These are phyloP conservation scores for Orychophragmus violaceus DNA, from an alignment of 345 rosid species.

Conservation along the genomic window DNA sequence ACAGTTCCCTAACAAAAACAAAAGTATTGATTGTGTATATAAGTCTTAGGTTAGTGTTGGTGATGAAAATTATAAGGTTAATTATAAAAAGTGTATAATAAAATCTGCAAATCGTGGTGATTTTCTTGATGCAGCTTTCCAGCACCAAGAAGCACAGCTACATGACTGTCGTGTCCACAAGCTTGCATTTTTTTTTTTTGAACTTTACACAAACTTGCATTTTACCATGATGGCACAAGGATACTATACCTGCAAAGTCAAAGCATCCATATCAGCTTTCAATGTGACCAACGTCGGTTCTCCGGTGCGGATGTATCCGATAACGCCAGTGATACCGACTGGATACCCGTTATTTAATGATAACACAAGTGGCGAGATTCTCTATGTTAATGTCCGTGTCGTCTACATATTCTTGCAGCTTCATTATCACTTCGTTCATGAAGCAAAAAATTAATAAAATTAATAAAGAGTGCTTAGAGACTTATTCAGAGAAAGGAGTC, in stretches of 20 bases:
- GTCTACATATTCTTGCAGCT: too few species aligned
- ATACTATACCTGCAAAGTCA: constrained; percentile 28
- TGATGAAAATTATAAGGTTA: not conserved
- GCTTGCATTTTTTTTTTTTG: too few species aligned
- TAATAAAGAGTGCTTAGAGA: not conserved
- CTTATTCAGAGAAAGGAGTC: constrained; percentile 94
- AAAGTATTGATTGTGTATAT: not conserved
- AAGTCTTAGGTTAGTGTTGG: not conserved
- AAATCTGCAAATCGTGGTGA: constrained; percentile 34
- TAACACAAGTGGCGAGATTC: too few species aligned
- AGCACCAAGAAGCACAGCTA: constrained; percentile 62
- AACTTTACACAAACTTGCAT: too few species aligned
- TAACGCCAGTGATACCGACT: constrained; percentile 43
- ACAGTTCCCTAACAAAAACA: constrained; percentile 58
- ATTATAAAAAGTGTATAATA: not conserved
- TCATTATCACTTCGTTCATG: too few species aligned
- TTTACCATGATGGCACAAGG: too few species aligned
- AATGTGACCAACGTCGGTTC: constrained; percentile 43
- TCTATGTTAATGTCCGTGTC: too few species aligned
- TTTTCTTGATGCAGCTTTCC: constrained; percentile 44
- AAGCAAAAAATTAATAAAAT: constrained; percentile 31
- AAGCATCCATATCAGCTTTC: constrained; percentile 50
- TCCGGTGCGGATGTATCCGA: constrained; percentile 43
- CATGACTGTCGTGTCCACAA: constrained; percentile 63
- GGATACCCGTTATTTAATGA: constrained; percentile 44